A percentile compares a stretch with the other conserved stretches of the same genome.
phyloP scores from a whole-genome alignment of 1,284 basidiomycete genomes.

The Crepidotus sp. region DNA sequence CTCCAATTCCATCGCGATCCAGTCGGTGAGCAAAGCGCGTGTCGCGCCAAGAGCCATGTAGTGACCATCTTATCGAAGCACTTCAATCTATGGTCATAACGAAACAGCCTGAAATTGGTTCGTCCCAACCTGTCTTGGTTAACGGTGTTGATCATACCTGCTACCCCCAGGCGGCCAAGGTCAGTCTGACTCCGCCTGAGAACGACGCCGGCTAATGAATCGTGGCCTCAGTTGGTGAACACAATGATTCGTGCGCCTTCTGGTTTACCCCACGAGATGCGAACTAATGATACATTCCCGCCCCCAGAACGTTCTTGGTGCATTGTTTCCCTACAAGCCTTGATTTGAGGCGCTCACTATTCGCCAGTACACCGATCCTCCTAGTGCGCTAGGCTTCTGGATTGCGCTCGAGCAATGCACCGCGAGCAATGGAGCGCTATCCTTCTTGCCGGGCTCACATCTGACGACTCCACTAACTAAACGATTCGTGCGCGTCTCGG shows the following conservation, averaged over 20 bases:
- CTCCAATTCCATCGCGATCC: constrained; percentile 78
- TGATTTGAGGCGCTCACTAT: constrained; percentile 4
- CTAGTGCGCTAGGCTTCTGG: constrained; percentile 91
- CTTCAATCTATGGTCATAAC: constrained; percentile 94
- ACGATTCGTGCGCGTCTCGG: constrained; percentile 71
- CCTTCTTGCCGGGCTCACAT: constrained; percentile 90
- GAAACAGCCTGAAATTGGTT: constrained; percentile 76
- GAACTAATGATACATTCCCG: constrained; percentile 4
- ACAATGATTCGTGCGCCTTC: constrained; percentile 68
- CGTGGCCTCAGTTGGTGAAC: constrained; percentile 51
- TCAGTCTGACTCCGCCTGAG: constrained; percentile 25
- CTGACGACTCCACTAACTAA: constrained; percentile 61
- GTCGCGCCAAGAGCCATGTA: not conserved
- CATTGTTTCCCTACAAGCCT: not conserved
- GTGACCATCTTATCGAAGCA: constrained; percentile 39
- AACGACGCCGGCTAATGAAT: not conserved
- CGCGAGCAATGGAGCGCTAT: constrained; percentile 77
- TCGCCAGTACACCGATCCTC: constrained; percentile 81
- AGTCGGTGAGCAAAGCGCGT: constrained; percentile 42
- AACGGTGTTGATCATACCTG: not conserved
- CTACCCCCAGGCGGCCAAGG: constrained; percentile 58
- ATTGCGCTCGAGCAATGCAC: constrained; percentile 89
- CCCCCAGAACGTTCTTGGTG: constrained; percentile 63
- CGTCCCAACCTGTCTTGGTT: not conserved
- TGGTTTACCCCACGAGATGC: not conserved